Evolutionary conservation across 2,329 filamentous ascomycete genomes (phyloP).

Genomic region (Colletotrichum tropicicola): DNA sequence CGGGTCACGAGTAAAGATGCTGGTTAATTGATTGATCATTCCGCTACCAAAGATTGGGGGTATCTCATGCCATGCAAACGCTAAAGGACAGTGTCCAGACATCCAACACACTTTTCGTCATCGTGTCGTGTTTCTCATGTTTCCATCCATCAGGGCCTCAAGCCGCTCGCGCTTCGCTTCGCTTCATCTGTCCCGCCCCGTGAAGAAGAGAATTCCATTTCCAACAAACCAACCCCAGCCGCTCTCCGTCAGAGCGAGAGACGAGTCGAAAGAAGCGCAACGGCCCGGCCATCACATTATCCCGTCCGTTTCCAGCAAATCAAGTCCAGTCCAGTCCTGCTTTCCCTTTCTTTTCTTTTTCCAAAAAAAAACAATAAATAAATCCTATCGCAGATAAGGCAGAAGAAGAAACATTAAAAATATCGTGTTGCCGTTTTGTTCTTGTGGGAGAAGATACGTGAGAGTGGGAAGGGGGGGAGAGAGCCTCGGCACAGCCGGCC

Average conservation of each 20-base stretch:
- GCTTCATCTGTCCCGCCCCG: not conserved
- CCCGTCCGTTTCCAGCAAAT: not conserved
- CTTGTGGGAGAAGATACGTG: not conserved
- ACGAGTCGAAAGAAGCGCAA: slow-evolving; percentile 13
- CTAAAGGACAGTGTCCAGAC: slow-evolving; percentile 27
- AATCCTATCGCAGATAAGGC: slow-evolving; percentile 15
- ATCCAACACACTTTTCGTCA: slow-evolving; percentile 22
- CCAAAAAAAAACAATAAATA: no score
- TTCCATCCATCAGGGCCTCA: not conserved
- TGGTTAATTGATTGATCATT: no score
- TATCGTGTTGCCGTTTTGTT: not conserved
- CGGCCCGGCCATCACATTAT: slow-evolving; percentile 26
- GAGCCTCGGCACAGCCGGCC: slow-evolving; percentile 15
- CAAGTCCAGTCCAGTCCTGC: slow-evolving; percentile 15
- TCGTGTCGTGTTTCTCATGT: slow-evolving; percentile 15
- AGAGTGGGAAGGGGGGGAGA: not conserved
- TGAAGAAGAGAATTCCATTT: no score
- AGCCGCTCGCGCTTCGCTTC: slow-evolving; percentile 3
- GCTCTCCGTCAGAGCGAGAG: not conserved
- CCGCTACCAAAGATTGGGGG: slow-evolving; percentile 26
- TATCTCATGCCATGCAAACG: slow-evolving; percentile 30
- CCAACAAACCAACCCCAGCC: not conserved
- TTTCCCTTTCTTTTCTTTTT: not conserved
- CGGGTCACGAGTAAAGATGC: no score
- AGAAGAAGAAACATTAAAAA: slow-evolving; percentile 8